Conservation (phyloP, 805 yeast species). For the Priceomyces castillae region DNA sequence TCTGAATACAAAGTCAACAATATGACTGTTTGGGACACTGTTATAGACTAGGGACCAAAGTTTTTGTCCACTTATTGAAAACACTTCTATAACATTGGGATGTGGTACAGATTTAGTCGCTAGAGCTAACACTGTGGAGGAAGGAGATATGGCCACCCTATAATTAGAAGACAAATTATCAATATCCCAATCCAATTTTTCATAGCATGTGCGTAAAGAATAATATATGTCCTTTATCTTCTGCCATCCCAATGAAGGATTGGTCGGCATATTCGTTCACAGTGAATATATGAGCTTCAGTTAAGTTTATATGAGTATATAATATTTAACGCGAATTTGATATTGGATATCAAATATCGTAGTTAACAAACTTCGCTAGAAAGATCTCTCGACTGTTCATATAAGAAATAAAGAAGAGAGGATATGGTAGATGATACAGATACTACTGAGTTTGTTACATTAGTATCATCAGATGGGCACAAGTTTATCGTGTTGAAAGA, state of each 20-base stretch:
- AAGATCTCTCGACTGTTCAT: background rate
- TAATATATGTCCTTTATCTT: constrained; percentile 69
- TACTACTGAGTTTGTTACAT: constrained; percentile 42
- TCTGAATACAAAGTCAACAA: constrained; percentile 50
- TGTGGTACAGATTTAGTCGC: constrained; percentile 34
- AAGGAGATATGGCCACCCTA: constrained; percentile 48
- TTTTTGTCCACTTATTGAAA: constrained; percentile 33
- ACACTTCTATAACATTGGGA: constrained; percentile 38
- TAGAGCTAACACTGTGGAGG: constrained; percentile 56
- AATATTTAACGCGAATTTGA: constrained; percentile 1
- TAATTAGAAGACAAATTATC: constrained; percentile 37
- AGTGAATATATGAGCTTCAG: no score
- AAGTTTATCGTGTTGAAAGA: constrained; percentile 61
- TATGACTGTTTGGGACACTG: constrained; percentile 47
- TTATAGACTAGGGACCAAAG: constrained; percentile 38
- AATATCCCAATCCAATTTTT: constrained; percentile 48
- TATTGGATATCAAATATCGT: background rate
- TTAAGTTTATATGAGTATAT: background rate
- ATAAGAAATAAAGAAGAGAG: background rate
- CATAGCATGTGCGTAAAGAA: constrained; percentile 56
- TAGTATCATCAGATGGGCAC: constrained; percentile 72
- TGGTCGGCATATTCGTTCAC: constrained; percentile 20
- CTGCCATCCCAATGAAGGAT: constrained; percentile 69
- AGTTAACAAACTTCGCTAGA: no score
- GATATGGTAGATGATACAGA: constrained; percentile 2